Base-by-base conservation (phyloP, 257 asterid species). In the Orobanche coerulescens region DNA sequence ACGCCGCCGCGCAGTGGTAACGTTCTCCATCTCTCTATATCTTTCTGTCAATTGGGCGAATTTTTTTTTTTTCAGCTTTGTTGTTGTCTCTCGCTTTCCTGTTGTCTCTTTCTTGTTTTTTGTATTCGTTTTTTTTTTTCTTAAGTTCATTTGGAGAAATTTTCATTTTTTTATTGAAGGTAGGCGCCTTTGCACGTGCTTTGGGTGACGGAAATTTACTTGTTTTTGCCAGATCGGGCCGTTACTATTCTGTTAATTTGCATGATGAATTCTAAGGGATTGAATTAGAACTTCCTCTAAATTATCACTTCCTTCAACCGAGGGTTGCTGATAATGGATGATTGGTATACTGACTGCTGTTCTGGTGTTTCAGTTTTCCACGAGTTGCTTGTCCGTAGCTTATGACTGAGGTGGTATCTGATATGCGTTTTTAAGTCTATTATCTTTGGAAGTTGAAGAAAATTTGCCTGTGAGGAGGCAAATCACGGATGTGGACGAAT, bases 401-500 rank as follows among this genome's bases (percentile, higher is more conserved):
- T 22, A 23, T 14, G 51, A 18, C 43, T 22, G 69, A 62, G 69
- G 66, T 36, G 68, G 74, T 44, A 14, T 61, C 28, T 48, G 64
- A 40, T 60, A 64, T 58, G 76, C 46, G 37, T 51, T 44, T 64
- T 26, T 61, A 15, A 76, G 67, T 61, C 24, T 40, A 12, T 34
- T 56, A 56, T n/a, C 57, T 55, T 70, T 40, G 67, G 74, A 56
- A 61, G 67, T 30, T 51, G 69, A 57, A 28, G 66, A 20, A 61
- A 28, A 59, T 65, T 72, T 66, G 70, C 67, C 66, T 20, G 61
- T 26, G 22, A 36, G 71, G 75, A 64, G 77, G 74, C 77, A 36
- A 64, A 66, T 51, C 50, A 69, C 78, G 70, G 72, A 93, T 93
- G 99, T 93, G 97, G 99, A 89, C 99, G 59, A 93, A 93, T 83